Base-by-base conservation (phyloP, 2,329 filamentous ascomycete species). In the Penicillium occitanis region DNA sequence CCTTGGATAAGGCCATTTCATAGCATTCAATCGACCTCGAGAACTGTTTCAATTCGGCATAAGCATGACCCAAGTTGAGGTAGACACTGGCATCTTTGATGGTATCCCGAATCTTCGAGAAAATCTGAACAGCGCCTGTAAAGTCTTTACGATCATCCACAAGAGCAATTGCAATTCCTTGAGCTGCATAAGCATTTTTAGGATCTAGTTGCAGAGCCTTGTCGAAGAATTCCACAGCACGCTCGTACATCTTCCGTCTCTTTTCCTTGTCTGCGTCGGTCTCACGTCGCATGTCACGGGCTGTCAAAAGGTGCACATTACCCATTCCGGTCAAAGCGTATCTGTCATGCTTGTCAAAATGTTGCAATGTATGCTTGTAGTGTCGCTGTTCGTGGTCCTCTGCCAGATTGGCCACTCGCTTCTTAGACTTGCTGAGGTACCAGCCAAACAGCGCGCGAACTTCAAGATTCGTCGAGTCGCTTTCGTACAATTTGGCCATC, bases 321-420 rank as follows among this genome's bases (percentile, higher is more conserved):
- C 95, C 95, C 94, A 99, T 98, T 14, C 92, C 94, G 30, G 96
- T 93, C 33, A 99, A 83, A 4, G 95, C 92, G 77, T 99, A 99
- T n/a, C 92, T 87, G 76, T 99, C 95, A 76, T 99, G 95, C 84
- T 98, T 99, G 81, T 99, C 94, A 76, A 93, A 90, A 70, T 93
- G 89, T 76, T 96, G 92, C 35, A 99, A 83, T 0, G 94, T 98
- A 77, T 97, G 93, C 80, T 98, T 99, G 84, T 96, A 96, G 76
- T 97, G 93, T 3, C 93, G 88, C 73, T 97, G 90, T 77, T 99
- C 95, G 40, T 89, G 88, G 74, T 99, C 96, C 74, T 98, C 93
- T 17, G 88, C 88, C 67, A 97, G 85, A 74, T 95, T 94, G 61
- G 87, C 82, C 3, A 89, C 88, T 66, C 90, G 87, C 80, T 95